Evolutionary conservation across 176 grass and related monocot genomes (phyloP), one percentile per base, ranked within the genome.

Genomic region (Echinochloa phyllopogon): DNA sequence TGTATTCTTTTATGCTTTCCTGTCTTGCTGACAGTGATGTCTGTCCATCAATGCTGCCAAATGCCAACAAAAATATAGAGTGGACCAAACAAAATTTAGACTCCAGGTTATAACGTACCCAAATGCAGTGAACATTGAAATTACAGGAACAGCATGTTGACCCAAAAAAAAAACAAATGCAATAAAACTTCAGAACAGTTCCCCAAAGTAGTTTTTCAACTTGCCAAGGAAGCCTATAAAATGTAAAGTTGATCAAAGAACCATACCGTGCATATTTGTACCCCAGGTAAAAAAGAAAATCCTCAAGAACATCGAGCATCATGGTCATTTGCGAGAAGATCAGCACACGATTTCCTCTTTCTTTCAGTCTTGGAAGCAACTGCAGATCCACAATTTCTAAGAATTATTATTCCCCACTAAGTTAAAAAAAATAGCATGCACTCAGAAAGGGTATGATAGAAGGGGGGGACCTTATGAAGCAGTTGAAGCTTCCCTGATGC

Each of bases 251-350:
- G 38, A 83, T 41, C 6, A 49, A 77, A 38, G 24, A 53, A 86
- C 58, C 58, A 87, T 87, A 94, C 92, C 92, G 83, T 53, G 37
- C 64, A 82, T 83, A 92, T 77, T 83, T 89, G 59, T 89, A 85
- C 29, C 64, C 77, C 21, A 94, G 23, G 43, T 25, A 65, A 57
- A 3, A 74, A 74, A 94, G 73, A 38, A 92, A 89, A 68, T 89
- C 92, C 77, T 94, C 89, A 0, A 94, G 84, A 74, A 94, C 82
- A 74, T 94, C 84, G 82, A 94, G 92, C 92, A 92, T 94, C 43
- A 18, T 84, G 57, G 84, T 92, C 89, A 89, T 94, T 61, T 94
- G 92, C 0, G 89, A 94, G 77, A 94, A 92, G 24, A 94, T 91
- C 15, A 94, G 61, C 16, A 94, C 89, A 55, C 87, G 80, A 58